Percentiles rank a stretch among this genome's conserved stretches.
Evolutionary conservation across 1,139 yeast species (phyloP).

Genomic region (Lodderomyces theae): DNA sequence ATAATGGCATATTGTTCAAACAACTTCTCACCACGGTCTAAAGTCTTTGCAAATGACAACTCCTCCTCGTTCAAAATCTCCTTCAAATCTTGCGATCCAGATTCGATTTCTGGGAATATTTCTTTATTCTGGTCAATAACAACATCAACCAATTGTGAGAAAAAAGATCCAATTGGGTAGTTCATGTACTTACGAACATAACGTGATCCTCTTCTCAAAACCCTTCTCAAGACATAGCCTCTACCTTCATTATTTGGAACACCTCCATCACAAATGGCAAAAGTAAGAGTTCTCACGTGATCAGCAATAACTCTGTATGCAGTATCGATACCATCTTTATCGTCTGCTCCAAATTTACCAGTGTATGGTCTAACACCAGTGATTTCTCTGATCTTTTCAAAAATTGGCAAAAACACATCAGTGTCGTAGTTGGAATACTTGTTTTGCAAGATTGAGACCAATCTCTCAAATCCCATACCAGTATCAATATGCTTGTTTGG

Average conservation of each 20-base stretch:
- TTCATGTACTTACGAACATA: slow-evolving; percentile 94
- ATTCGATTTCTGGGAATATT: slow-evolving; percentile 85
- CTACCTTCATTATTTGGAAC: slow-evolving; percentile 99
- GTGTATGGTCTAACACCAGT: slow-evolving; percentile 89
- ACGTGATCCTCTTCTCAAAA: slow-evolving; percentile 96
- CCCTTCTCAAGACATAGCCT: slow-evolving; percentile 96
- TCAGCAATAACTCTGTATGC: slow-evolving; percentile 98
- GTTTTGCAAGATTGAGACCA: slow-evolving; percentile 90
- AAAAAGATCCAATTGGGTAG: slow-evolving; percentile 91
- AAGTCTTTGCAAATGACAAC: slow-evolving; percentile 86
- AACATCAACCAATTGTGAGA: slow-evolving; percentile 89
- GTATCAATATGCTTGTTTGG: slow-evolving; percentile 97
- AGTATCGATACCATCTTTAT: slow-evolving; percentile 90
- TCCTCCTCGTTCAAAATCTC: slow-evolving; percentile 97
- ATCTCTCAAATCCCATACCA: slow-evolving; percentile 97
- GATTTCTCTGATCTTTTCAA: slow-evolving; percentile 80
- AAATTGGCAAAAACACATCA: slow-evolving; percentile 89
- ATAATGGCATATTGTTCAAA: slow-evolving; percentile 88
- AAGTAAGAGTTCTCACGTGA: slow-evolving; percentile 93
- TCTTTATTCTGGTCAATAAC: slow-evolving; percentile 84
- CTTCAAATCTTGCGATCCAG: slow-evolving; percentile 70
- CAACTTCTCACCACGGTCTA: slow-evolving; percentile 96
- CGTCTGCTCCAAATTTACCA: slow-evolving; percentile 92
- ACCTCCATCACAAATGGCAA: slow-evolving; percentile 97
- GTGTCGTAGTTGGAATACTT: slow-evolving; percentile 93